Evolutionary conservation across 495 filamentous ascomycete species (phyloP), one percentile per base, ranked within the genome.

Genomic region (Aspergillus taichungensis): DNA sequence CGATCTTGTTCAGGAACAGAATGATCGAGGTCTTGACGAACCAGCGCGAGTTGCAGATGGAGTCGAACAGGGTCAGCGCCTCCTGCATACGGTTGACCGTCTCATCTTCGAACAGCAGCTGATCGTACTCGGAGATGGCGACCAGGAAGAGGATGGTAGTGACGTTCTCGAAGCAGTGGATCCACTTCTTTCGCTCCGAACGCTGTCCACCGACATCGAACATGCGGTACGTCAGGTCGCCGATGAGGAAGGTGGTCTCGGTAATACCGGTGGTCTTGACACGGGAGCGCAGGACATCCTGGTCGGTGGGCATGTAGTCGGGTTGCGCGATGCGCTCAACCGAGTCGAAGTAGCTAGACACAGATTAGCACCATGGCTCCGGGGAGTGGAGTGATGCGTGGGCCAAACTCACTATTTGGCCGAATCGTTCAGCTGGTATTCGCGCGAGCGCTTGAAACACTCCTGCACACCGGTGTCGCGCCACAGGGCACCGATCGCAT

Each of bases 181-280:
- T 99, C 92, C 92, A 99, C 83, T 99, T 99, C 84, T 99, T 99
- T 53, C 92, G 85, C 69, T 99, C 92, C 1, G 94, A 97, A 55
- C 92, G 84, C 69, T 97, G 92, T 57, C 92, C 92, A 75, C 92
- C 92, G 30, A 99, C 92, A 64, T 99, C 92, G 72, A 97, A 97
- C 92, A 99, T 99, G 45, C 94, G 83, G 72, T 96, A 99, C 29
- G 89, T 97, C 59, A 99, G 72, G 57, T 96, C 88, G 49, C 92
- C 94, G 52, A 97, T 94, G 61, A 94, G 91, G 70, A 99, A 99
- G 37, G 89, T 92, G 13, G 92, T 97, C 71, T 99, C 92, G 12
- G 88, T 99, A 59, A 99, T 97, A 80, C 92, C 94, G 40, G 92
- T 99, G 18, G 92, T 99, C 80, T 95, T 95, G 67, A 99, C 84